These are phyloP conservation scores for Coemansia sp. DNA, from an alignment of 192 early-diverging fungal genomes.

Conservation along the genomic window DNA sequence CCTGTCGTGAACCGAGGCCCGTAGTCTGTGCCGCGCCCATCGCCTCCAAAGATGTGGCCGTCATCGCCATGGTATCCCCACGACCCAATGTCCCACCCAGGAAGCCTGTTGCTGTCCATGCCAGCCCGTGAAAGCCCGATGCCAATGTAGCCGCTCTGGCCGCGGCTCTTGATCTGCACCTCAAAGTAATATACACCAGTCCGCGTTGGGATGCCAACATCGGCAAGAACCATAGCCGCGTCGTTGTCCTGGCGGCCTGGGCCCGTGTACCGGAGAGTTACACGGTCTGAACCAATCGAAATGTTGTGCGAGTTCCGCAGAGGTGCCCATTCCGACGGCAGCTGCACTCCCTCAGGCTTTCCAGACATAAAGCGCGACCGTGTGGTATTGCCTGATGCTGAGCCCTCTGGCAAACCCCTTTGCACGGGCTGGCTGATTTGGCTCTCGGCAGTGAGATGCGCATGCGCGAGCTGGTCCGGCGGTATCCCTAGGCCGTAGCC, in stretches of 20 bases:
- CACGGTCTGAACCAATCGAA: slow-evolving; percentile 25
- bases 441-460: not conserved
- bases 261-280: slow-evolving; percentile 52
- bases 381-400: not conserved
- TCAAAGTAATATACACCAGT: slow-evolving; percentile 95
- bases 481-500: slow-evolving; percentile 32
- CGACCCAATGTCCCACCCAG: slow-evolving; percentile 87
- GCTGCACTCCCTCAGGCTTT: not conserved
- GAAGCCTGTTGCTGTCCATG: slow-evolving; percentile 66
- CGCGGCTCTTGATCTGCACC: slow-evolving; percentile 79
- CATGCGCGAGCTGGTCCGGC: not conserved
- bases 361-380: not conserved
- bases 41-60: slow-evolving; percentile 78
- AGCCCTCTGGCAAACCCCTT: not conserved
- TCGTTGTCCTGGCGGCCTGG: slow-evolving; percentile 72
- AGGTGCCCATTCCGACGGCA: slow-evolving; percentile 41
- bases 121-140: slow-evolving; percentile 74
- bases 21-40: slow-evolving; percentile 73
- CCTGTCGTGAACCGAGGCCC: slow-evolving; percentile 89
- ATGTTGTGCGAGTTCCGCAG: slow-evolving; percentile 21
- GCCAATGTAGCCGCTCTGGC: slow-evolving; percentile 88
- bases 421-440: not conserved
- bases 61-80: slow-evolving; percentile 99
- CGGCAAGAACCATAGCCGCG: slow-evolving; percentile 78
- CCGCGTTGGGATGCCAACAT: slow-evolving; percentile 79